Percentiles rank a stretch among this genome's conserved stretches.
Conservation (phyloP, 176 grass and related monocot species). For the Zoysia pacifica region DNA sequence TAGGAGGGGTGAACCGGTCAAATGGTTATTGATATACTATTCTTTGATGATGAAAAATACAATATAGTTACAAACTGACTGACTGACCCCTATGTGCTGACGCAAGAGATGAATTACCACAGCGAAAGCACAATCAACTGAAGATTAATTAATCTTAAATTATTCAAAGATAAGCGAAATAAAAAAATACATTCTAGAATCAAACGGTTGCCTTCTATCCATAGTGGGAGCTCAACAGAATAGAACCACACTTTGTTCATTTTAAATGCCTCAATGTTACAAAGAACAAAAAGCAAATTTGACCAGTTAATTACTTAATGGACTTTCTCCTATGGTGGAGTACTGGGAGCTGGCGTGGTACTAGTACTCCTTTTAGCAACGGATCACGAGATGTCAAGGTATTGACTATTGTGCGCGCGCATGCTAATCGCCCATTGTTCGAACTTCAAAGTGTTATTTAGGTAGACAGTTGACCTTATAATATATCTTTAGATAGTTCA, state of each 20-base stretch:
- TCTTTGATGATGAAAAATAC: neutral
- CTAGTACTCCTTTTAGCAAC: neutral
- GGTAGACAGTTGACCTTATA: slow-evolving; percentile 25
- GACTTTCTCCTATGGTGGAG: slow-evolving; percentile 19
- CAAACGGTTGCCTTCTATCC: slow-evolving; percentile 9
- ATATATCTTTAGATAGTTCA: neutral
- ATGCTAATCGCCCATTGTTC: neutral
- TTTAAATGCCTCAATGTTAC: slow-evolving; percentile 17
- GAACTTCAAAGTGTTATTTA: neutral
- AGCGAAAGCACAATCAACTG: neutral
- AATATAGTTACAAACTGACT: no score
- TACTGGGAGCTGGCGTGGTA: neutral
- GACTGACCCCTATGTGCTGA: no score
- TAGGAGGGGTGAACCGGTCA: neutral
- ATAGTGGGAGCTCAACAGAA: slow-evolving; percentile 22
- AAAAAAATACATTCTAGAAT: neutral
- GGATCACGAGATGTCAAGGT: slow-evolving; percentile 10
- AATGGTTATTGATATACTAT: neutral
- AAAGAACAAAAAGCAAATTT: slow-evolving; percentile 10
- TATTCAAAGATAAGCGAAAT: neutral
- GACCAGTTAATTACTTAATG: slow-evolving; percentile 2
- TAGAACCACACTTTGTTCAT: neutral
- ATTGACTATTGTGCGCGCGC: neutral
- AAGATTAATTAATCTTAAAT: neutral
- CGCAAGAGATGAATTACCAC: neutral